Percentiles rank a stretch among this genome's conserved stretches.
Conservation (phyloP, 148 eudicot species). For the Vaccinium darrowii region DNA sequence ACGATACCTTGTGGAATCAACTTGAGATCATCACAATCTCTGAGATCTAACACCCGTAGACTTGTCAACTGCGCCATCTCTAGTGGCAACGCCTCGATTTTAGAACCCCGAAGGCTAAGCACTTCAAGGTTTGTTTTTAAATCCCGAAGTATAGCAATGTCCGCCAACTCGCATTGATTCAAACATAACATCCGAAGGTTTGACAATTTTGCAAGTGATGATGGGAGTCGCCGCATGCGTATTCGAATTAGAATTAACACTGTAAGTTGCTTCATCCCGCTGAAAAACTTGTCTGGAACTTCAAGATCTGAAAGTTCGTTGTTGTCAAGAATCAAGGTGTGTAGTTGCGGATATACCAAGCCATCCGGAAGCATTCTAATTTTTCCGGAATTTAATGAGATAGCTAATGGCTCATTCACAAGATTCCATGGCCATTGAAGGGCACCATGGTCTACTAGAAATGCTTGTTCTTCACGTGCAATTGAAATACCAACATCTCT, state of each 20-base stretch:
- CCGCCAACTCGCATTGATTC: not conserved
- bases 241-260: slow-evolving; percentile 3
- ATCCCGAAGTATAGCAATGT: not conserved
- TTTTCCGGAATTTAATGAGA: too few species aligned
- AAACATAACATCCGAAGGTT: slow-evolving; percentile 1
- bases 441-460: too few species aligned
- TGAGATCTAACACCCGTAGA: slow-evolving; percentile 14
- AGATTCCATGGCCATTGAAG: too few species aligned
- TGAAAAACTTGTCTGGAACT: too few species aligned
- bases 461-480: too few species aligned
- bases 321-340: too few species aligned
- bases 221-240: not conserved
- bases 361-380: too few species aligned
- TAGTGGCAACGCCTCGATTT: not conserved
- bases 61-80: slow-evolving; percentile 8
- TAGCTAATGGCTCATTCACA: too few species aligned
- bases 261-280: slow-evolving; percentile 6
- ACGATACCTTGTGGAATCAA: slow-evolving; percentile 9
- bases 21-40: not conserved
- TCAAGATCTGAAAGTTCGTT: too few species aligned
- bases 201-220: slow-evolving; percentile 1
- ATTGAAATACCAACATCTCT: too few species aligned
- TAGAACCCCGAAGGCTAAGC: not conserved
- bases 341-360: too few species aligned
- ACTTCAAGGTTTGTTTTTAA: slow-evolving; percentile 6